Evolutionary conservation across 306 rosid species (phyloP).

Genomic region (Malus asiatica): DNA sequence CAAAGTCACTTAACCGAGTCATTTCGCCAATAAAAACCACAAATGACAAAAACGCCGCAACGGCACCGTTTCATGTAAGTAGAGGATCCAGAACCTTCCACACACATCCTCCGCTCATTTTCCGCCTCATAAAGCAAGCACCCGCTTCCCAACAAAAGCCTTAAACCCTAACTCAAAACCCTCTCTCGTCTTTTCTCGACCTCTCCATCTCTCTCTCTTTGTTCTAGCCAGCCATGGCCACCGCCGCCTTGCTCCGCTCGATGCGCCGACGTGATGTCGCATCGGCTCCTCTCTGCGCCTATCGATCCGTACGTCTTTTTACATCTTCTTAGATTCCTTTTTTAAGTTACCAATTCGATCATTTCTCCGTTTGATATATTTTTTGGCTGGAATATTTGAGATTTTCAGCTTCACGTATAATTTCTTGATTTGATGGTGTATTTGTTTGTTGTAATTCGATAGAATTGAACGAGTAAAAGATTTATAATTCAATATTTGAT

Average conservation of each 20-base stretch:
- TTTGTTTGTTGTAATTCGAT: background rate
- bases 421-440: background rate
- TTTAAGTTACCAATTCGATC: background rate
- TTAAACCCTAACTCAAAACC: constrained; percentile 19
- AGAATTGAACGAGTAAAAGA: background rate
- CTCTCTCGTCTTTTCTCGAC: background rate
- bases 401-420: background rate
- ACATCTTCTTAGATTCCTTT: background rate
- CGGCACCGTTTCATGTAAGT: background rate
- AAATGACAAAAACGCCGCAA: background rate
- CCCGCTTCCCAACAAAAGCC: constrained; percentile 7
- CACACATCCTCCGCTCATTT: background rate
- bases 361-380: background rate
- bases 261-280: constrained; percentile 30
- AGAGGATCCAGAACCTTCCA: constrained; percentile 44
- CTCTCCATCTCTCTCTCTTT: background rate
- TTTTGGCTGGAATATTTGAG: background rate
- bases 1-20: background rate
- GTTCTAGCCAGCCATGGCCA: constrained; percentile 21
- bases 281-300: constrained; percentile 26
- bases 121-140: constrained; percentile 7
- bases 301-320: constrained; percentile 49
- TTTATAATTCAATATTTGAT: background rate
- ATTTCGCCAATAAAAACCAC: background rate
- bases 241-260: constrained; percentile 28